Evolutionary conservation across 805 yeast species (phyloP).

Genomic region (Torulaspora gathmanii): DNA sequence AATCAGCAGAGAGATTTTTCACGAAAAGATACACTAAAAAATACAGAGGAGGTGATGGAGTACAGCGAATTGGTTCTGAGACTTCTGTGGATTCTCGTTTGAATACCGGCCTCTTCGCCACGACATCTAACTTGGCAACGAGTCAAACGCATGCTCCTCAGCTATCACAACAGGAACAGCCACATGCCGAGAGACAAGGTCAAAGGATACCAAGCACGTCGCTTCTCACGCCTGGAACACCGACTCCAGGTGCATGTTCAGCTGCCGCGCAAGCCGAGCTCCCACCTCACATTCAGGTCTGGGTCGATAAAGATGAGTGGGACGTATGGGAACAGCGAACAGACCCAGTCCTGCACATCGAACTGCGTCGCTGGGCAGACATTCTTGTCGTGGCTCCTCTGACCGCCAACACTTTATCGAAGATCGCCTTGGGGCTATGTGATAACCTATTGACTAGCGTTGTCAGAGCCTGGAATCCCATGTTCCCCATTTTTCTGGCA

Average conservation of each 20-base stretch:
- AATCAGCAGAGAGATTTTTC: slow-evolving; percentile 75
- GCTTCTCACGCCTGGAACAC: slow-evolving; percentile 9
- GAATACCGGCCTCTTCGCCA: slow-evolving; percentile 4
- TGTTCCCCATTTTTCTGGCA: slow-evolving; percentile 81
- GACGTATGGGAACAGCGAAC: slow-evolving; percentile 70
- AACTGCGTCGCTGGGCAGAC: slow-evolving; percentile 95
- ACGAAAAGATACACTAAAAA: slow-evolving; percentile 20
- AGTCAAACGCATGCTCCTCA: slow-evolving; percentile 1
- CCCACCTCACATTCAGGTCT: slow-evolving; percentile 69
- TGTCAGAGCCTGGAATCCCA: slow-evolving; percentile 92
- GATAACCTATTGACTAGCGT: slow-evolving; percentile 89
- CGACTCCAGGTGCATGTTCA: slow-evolving; percentile 3
- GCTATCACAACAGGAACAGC: slow-evolving; percentile 10
- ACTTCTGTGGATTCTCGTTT: slow-evolving; percentile 12
- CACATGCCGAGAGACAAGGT: slow-evolving; percentile 1
- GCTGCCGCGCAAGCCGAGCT: slow-evolving; percentile 46
- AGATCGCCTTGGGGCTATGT: slow-evolving; percentile 84
- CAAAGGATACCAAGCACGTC: slow-evolving; percentile 13
- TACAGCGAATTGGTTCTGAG: slow-evolving; percentile 15
- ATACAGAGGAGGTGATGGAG: slow-evolving; percentile 15
- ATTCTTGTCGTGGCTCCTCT: slow-evolving; percentile 88
- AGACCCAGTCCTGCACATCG: slow-evolving; percentile 94
- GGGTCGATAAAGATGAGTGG: slow-evolving; percentile 98
- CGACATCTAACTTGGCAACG: not conserved
- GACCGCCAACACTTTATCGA: slow-evolving; percentile 87